Conservation (phyloP, 78 protist species). For the Guillardia theta region DNA sequence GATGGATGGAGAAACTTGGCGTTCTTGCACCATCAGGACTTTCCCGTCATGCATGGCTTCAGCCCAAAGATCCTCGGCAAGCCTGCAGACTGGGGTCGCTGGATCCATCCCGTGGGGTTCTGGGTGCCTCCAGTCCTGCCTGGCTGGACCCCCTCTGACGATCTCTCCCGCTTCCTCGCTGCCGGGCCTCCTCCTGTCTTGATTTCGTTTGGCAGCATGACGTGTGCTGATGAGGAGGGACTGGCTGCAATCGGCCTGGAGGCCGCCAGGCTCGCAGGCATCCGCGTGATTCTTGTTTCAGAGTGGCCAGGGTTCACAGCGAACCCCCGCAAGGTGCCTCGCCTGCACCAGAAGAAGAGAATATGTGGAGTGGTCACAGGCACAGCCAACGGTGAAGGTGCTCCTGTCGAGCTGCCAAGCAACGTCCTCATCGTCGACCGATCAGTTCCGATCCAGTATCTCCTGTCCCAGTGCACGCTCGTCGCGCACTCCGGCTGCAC, state of each 20-base stretch:
- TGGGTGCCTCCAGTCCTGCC: neutral
- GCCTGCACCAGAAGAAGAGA: constrained; percentile 36
- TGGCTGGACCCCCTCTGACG: constrained; percentile 15
- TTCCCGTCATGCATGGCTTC: constrained; percentile 19
- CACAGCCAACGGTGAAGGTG: neutral
- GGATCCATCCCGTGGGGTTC: constrained; percentile 17
- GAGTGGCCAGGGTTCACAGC: neutral
- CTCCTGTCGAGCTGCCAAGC: neutral
- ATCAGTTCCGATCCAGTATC: neutral
- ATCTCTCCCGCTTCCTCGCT: constrained; percentile 25
- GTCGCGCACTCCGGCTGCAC: constrained; percentile 21
- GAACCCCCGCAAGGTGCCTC: neutral
- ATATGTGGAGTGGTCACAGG: constrained; percentile 36
- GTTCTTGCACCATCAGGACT: constrained; percentile 31
- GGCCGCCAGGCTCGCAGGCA: constrained; percentile 20
- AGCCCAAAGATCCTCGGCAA: constrained; percentile 19
- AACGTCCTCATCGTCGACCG: constrained; percentile 15
- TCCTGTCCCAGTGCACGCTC: constrained; percentile 2
- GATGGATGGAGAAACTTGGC: constrained; percentile 4
- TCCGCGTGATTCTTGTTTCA: neutral
- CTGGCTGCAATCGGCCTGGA: constrained; percentile 21
- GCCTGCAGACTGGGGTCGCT: constrained; percentile 42
- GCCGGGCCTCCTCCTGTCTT: neutral
- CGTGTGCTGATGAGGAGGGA: constrained; percentile 20
- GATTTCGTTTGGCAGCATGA: neutral